Evolutionary conservation across 2,329 filamentous ascomycete species (phyloP).

Genomic region (Orbilia oligospora): DNA sequence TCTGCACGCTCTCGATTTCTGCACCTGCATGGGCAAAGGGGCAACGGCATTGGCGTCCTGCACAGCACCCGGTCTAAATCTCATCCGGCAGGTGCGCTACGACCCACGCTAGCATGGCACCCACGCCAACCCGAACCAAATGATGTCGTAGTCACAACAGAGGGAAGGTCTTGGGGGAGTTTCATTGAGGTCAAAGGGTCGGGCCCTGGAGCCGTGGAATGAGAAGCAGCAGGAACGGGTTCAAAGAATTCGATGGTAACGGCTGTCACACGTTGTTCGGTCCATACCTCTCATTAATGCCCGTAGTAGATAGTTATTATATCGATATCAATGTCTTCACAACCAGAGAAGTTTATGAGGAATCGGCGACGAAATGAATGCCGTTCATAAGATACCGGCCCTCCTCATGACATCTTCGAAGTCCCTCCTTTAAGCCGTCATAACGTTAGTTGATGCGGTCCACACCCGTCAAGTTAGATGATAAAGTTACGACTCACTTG

Average conservation of each 20-base stretch:
- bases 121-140: constrained; percentile 13
- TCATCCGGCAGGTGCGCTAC: constrained; percentile 52
- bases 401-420: constrained; percentile 88
- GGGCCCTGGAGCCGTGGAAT: constrained; percentile 12
- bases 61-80: constrained; percentile 38
- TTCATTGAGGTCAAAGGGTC: not conserved
- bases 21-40: constrained; percentile 50
- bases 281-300: not conserved
- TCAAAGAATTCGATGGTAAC: constrained; percentile 1
- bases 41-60: constrained; percentile 43
- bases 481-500: constrained; percentile 60
- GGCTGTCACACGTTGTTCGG: constrained; percentile 1
- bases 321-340: constrained; percentile 5
- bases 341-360: not conserved
- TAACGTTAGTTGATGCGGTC: not conserved
- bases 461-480: not conserved
- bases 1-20: constrained; percentile 7
- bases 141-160: constrained; percentile 24
- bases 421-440: constrained; percentile 74
- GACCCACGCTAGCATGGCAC: constrained; percentile 32
- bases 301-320: not conserved
- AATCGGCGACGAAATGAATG: not conserved
- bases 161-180: constrained; percentile 8
- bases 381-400: constrained; percentile 82
- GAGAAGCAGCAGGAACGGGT: constrained; percentile 6